These are phyloP conservation scores for Umbelopsis ramanniana DNA, from an alignment of 192 early-diverging fungal species.

Conservation along the genomic window DNA sequence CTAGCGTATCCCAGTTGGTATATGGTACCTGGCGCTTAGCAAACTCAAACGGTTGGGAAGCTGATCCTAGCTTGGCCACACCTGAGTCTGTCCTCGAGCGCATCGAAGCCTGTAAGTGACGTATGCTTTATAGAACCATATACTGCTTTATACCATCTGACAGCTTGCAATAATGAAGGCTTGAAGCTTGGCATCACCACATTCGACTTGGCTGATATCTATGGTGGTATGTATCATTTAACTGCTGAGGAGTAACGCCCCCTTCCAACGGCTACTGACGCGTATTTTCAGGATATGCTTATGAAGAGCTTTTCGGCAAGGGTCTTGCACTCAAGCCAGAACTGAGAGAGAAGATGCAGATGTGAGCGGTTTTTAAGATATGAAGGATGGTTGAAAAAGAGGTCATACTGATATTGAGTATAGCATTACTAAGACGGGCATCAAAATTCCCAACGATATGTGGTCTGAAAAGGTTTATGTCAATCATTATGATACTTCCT, in stretches of 20 bases:
- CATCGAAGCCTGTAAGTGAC: constrained; percentile 39
- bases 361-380: neutral
- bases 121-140: too few species aligned
- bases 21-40: constrained; percentile 49
- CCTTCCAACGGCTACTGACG: neutral
- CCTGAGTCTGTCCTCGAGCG: constrained; percentile 42
- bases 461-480: constrained; percentile 19
- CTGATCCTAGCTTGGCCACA: constrained; percentile 28
- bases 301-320: constrained; percentile 14
- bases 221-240: constrained; percentile 31
- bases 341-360: constrained; percentile 1
- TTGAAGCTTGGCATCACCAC: constrained; percentile 47
- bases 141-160: neutral
- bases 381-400: neutral
- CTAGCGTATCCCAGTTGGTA: constrained; percentile 40
- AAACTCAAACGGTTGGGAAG: constrained; percentile 23
- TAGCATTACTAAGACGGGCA: constrained; percentile 13
- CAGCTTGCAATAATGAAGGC: neutral
- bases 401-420: neutral
- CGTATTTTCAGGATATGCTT: neutral
- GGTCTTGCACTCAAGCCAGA: constrained; percentile 10
- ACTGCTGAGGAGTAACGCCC: neutral
- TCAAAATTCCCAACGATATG: constrained; percentile 10
- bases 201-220: constrained; percentile 52
- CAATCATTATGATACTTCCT: constrained; percentile 16